Evolutionary conservation across 2,329 filamentous ascomycete genomes (phyloP), one percentile per base, ranked within the genome.

Genomic region (Exophiala sp.): DNA sequence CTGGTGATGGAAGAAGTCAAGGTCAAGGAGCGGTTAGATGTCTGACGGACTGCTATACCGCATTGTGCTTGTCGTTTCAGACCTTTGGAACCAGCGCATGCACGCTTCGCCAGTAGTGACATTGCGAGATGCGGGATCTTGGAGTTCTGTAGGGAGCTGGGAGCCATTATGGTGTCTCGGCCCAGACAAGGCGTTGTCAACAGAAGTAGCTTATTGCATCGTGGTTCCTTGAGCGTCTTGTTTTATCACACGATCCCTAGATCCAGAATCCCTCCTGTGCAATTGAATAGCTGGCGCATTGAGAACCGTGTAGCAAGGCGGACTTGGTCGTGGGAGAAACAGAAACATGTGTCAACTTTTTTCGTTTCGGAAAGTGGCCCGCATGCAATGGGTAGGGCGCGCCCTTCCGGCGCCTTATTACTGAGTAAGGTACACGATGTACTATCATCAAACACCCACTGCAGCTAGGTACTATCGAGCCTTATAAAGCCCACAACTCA

Each of bases 121-220:
- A 46, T 32, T 43, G 55, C 54, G 19, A 59, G 48, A 29, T 57
- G 54, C 22, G 54, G 55, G 27, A 57, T 46, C 30, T 40, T 47
- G 39, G 56, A 55, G 21, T 16, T 48, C 16, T 30, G 29, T 10
- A 54, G 19, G 27, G 35, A 52, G 5, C 34, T 10, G 6, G 24
- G 24, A 10, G 5, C 16, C 46, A 50, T 48, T 9, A 24, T 21
- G 11, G 14, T 13, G 37, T 50, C 44, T n/a, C 18, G 47, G 42
- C 47, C 50, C 48, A 5, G 34, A 13, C 14, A 37, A 19, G 10
- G 9, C 14, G 30, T 27, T 10, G 10, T 27, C 6, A 27, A 10
- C 24, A 27, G 6, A 27, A 27, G 24, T 5, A 27, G 30, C 14
- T 37, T 19, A 37, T 37, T 11, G 34, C 34, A 37, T 11, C 14